Evolutionary conservation across 116 monocot species (phyloP).

Genomic region (Phalaenopsis hybrid): DNA sequence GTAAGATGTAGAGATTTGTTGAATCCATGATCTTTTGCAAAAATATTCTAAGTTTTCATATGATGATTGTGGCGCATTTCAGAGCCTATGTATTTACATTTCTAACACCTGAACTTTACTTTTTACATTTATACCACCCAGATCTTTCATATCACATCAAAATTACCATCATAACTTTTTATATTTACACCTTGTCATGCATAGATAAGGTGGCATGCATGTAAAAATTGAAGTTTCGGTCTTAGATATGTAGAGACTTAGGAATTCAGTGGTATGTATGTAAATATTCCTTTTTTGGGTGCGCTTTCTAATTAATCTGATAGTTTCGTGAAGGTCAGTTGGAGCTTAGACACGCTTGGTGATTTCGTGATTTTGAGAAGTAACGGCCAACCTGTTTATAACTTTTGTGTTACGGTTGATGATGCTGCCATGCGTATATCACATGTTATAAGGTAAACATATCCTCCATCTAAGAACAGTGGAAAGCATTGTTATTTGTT

Average conservation of each 20-base stretch:
- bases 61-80: not conserved
- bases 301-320: constrained; percentile 23
- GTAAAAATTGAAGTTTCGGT: too few relatives aligned
- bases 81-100: too few relatives aligned
- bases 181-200: too few relatives aligned
- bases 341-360: constrained; percentile 87
- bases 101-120: too few relatives aligned
- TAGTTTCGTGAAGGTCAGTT: constrained; percentile 90
- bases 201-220: too few relatives aligned
- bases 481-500: not conserved
- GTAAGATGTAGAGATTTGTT: constrained; percentile 32
- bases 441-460: constrained; percentile 82
- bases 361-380: constrained; percentile 97
- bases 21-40: not conserved
- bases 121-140: too few relatives aligned
- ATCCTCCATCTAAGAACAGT: not conserved
- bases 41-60: constrained; percentile 1
- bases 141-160: too few relatives aligned
- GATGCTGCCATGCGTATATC: constrained; percentile 94
- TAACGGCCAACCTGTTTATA: constrained; percentile 98
- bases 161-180: too few relatives aligned
- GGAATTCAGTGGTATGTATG: too few relatives aligned
- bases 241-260: too few relatives aligned
- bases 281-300: not conserved
- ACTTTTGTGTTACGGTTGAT: constrained; percentile 99